Evolutionary conservation across 305 asterid species (phyloP), one percentile per base, ranked within the genome.

Genomic region (Fraxinus velutina): DNA sequence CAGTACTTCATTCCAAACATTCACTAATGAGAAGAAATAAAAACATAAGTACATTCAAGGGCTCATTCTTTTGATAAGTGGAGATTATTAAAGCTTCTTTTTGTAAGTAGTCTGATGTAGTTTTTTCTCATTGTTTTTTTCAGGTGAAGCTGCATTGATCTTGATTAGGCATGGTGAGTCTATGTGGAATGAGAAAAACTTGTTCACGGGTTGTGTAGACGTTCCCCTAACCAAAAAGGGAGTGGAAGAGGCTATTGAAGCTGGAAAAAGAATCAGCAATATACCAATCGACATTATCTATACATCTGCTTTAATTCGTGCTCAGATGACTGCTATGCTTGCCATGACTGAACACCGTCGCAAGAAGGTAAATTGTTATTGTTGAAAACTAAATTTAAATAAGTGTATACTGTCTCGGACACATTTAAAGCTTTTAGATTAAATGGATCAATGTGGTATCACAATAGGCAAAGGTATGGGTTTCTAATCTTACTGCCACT

Each of bases 281-380:
- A 92, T 95, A 88, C 99, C 99, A 33, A 86, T 95, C 3, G 98
- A 95, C 91, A 87, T 90, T 92, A 95, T 95, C 80, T 95, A 88
- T 72, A 95, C 99, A 33, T 95, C 99, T 84, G 78, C 98, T 15
- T 78, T 93, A 72, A 91, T 95, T 84, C 99, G 99, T 81, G 99
- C 99, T 0, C 97, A 95, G 79, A 95, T 95, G 98, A 95, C 99
- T 79, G 99, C 99, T 44, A 93, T 95, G 99, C 94, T 95, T 85
- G 97, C 98, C 85, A 92, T 95, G 97, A 95, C 76, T 27, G 76
- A 72, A 33, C 76, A 30, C 47, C 42, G 76, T 6, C 76, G 76
- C 50, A 72, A 72, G 76, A 72, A 72, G 76, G 76, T 72, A 72
- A 3, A 13, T 30, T 64, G 57, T 24, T 7, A 13, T 42, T 15